Evolutionary conservation across 2,329 filamentous ascomycete species (phyloP).

Genomic region (Sporothrix sp.): DNA sequence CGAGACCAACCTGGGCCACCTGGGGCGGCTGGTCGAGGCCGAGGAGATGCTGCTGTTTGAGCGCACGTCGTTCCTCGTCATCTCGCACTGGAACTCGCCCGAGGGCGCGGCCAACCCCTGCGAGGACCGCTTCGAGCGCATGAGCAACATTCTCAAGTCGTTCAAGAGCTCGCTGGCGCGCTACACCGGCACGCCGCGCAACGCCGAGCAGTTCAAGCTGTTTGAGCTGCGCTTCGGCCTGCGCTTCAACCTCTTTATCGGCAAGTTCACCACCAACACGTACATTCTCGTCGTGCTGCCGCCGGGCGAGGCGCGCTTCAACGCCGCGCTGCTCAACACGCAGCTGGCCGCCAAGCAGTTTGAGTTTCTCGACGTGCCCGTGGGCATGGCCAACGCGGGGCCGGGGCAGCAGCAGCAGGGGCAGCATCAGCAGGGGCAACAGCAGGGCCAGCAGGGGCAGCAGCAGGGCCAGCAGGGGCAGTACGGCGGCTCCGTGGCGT

Average conservation of each 20-base stretch:
- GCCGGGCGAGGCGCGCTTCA: constrained; percentile 83
- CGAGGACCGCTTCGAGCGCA: constrained; percentile 82
- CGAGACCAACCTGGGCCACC: constrained; percentile 70
- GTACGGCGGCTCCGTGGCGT: background rate
- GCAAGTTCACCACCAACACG: constrained; percentile 93
- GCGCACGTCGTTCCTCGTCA: constrained; percentile 87
- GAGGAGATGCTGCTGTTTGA: constrained; percentile 94
- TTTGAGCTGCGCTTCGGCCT: constrained; percentile 70
- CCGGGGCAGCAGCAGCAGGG: constrained; percentile 1
- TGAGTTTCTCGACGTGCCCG: constrained; percentile 51
- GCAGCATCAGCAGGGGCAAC: background rate
- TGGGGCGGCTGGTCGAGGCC: constrained; percentile 80
- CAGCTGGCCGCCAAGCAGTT: constrained; percentile 79
- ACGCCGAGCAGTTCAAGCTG: constrained; percentile 69
- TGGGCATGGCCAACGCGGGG: constrained; percentile 22
- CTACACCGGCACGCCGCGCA: constrained; percentile 71
- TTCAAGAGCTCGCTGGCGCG: constrained; percentile 81
- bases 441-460: background rate
- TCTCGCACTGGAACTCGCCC: constrained; percentile 78
- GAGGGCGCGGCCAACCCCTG: constrained; percentile 74
- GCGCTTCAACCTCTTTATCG: constrained; percentile 86
- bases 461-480: background rate
- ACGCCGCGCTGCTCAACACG: constrained; percentile 82
- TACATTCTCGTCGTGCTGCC: constrained; percentile 90
- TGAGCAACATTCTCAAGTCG: constrained; percentile 96